These are phyloP conservation scores for Nicotiana otophora DNA, from an alignment of 257 asterid species.

Conservation along the genomic window DNA sequence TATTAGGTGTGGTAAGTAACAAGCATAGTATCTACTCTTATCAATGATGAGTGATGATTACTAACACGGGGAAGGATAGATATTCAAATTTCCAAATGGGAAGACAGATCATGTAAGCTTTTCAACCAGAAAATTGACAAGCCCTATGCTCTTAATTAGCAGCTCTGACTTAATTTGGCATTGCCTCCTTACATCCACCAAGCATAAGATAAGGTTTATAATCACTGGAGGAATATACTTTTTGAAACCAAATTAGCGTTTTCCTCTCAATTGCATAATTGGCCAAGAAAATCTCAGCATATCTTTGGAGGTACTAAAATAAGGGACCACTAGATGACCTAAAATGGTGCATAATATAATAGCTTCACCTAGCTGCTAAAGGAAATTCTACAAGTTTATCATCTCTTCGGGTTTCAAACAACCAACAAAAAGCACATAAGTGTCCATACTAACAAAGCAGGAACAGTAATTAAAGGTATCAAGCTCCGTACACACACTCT, in stretches of 20 bases:
- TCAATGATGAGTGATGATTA: neutral
- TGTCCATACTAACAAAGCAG: neutral
- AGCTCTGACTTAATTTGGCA: neutral
- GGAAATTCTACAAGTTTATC: slow-evolving; percentile 1
- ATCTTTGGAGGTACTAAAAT: neutral
- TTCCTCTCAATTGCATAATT: neutral
- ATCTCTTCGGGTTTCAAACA: neutral
- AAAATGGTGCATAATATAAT: neutral
- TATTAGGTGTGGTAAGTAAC: neutral
- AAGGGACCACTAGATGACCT: neutral
- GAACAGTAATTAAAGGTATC: neutral
- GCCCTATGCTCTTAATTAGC: neutral
- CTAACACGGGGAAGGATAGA: neutral
- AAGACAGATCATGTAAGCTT: neutral
- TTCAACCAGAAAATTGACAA: neutral
- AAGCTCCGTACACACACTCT: neutral
- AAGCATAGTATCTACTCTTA: neutral
- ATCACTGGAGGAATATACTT: neutral
- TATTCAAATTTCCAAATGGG: neutral
- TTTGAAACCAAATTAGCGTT: neutral
- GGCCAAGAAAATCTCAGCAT: neutral
- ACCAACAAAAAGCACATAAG: neutral
- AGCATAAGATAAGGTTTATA: neutral
- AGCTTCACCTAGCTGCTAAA: neutral
- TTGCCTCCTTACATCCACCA: neutral